Evolutionary conservation across 768 basidiomycete genomes (phyloP).

Genomic region (Pleurotus salmoneostramineus): DNA sequence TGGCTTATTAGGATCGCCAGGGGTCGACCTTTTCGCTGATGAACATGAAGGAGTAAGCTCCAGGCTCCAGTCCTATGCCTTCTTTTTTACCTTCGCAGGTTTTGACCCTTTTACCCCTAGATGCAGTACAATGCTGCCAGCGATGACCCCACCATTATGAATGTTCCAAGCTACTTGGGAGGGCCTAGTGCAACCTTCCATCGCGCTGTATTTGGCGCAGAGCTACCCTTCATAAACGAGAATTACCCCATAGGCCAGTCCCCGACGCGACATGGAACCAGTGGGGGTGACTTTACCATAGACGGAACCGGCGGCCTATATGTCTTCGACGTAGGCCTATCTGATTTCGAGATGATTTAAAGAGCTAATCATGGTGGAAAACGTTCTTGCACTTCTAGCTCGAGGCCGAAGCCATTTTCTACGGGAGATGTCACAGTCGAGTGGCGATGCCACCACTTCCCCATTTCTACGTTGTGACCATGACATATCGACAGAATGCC

Average conservation of each 20-base stretch:
- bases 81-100: too few species aligned
- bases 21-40: too few species aligned
- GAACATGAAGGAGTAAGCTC: too few species aligned
- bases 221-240: background rate
- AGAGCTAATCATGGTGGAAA: background rate
- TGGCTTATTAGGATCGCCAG: too few species aligned
- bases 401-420: background rate
- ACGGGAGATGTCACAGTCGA: background rate
- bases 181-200: background rate
- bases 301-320: background rate
- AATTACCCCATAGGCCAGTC: background rate
- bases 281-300: background rate
- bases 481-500: background rate
- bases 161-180: too few species aligned
- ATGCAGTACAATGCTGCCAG: too few species aligned
- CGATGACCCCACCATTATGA: too few species aligned
- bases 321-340: background rate
- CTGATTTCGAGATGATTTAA: background rate
- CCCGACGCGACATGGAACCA: background rate
- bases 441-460: background rate
- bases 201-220: background rate
- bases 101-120: too few species aligned
- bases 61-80: too few species aligned
- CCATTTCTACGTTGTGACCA: background rate
- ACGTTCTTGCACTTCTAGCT: background rate